phyloP scores from a whole-genome alignment of 1,139 yeast species.

The Diutina siamensis region DNA sequence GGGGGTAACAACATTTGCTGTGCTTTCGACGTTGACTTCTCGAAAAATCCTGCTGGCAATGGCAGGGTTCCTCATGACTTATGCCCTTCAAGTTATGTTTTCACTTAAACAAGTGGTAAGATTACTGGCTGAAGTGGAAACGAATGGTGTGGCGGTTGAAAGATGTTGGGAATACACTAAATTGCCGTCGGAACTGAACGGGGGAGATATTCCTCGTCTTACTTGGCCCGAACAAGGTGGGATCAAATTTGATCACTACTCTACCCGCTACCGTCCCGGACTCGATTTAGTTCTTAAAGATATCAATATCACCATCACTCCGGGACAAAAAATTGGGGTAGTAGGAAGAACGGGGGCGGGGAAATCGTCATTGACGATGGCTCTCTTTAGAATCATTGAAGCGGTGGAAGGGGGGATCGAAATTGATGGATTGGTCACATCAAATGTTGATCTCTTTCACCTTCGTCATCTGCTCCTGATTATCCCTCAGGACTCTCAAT shows the following conservation, averaged over 20 bases:
- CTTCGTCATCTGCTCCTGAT: slow-evolving; percentile 45
- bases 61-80: slow-evolving; percentile 66
- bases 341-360: slow-evolving; percentile 36
- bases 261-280: slow-evolving; percentile 24
- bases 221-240: slow-evolving; percentile 24
- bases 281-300: slow-evolving; percentile 25
- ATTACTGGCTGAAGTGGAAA: slow-evolving; percentile 62
- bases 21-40: slow-evolving; percentile 17
- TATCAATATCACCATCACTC: slow-evolving; percentile 17
- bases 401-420: slow-evolving; percentile 19
- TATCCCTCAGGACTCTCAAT: slow-evolving; percentile 62
- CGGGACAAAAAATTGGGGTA: slow-evolving; percentile 27
- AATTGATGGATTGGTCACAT: slow-evolving; percentile 40
- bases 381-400: slow-evolving; percentile 28
- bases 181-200: slow-evolving; percentile 34
- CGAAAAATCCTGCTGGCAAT: slow-evolving; percentile 48
- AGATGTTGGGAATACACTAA: slow-evolving; percentile 61
- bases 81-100: slow-evolving; percentile 54
- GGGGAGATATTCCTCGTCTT: slow-evolving; percentile 13
- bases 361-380: slow-evolving; percentile 26
- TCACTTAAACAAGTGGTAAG: slow-evolving; percentile 52
- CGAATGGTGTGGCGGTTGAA: slow-evolving; percentile 67
- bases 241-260: slow-evolving; percentile 19
- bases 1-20: slow-evolving; percentile 43
- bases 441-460: slow-evolving; percentile 35